phyloP scores from a whole-genome alignment of 1,284 basidiomycete genomes.

The Austroboletus rostrupii region DNA sequence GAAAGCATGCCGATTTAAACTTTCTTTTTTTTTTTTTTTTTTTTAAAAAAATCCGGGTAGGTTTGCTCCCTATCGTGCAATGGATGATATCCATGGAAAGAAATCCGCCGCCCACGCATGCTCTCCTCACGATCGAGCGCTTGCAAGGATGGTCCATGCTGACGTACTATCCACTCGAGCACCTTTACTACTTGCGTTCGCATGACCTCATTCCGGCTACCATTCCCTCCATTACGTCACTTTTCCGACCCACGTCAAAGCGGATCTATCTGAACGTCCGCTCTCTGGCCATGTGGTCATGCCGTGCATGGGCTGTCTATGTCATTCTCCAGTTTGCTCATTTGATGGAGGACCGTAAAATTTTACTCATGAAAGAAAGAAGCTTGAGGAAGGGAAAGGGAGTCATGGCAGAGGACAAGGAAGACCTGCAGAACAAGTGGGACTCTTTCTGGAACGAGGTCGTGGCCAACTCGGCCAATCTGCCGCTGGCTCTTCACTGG shows the following conservation, averaged over 20 bases:
- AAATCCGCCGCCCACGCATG: conserved; percentile 61
- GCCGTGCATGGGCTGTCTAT: conserved; percentile 75
- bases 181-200: conserved; percentile 66
- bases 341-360: conserved; percentile 60
- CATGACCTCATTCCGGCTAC: conserved; percentile 60
- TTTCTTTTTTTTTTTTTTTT: no score
- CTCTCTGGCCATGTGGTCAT: conserved; percentile 61
- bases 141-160: conserved; percentile 84
- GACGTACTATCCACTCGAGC: conserved; percentile 77
- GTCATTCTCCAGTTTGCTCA: conserved; percentile 71
- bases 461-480: conserved; percentile 69
- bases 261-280: conserved; percentile 44
- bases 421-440: conserved; percentile 58
- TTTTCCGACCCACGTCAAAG: conserved; percentile 40
- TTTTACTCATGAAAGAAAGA: conserved; percentile 52
- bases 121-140: conserved; percentile 71
- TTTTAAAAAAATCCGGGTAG: no score
- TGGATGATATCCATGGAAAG: conserved; percentile 75
- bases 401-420: conserved; percentile 45
- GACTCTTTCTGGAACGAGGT: conserved; percentile 71
- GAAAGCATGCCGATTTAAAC: not conserved
- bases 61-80: conserved; percentile 70
- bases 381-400: conserved; percentile 57
- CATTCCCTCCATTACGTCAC: conserved; percentile 40
- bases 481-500: conserved; percentile 85